A percentile compares a stretch with the other conserved stretches of the same genome.
Conservation (phyloP, 148 eudicot genomes). For the Rhododendron henanense region DNA sequence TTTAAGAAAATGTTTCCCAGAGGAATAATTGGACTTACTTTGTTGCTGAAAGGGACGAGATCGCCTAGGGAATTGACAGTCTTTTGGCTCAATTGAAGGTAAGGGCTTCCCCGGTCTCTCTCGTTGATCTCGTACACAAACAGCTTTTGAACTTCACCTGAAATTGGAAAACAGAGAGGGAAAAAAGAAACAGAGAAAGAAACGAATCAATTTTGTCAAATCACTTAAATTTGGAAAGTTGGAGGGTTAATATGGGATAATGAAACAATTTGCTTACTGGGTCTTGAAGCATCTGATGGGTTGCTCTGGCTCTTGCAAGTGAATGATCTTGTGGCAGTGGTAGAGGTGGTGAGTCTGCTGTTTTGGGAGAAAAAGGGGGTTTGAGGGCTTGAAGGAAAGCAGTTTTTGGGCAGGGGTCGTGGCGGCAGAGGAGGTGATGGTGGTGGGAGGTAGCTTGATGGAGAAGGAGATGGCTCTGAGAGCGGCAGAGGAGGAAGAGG, state of each 20-base stretch:
- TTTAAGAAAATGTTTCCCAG: neutral
- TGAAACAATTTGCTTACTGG: slow-evolving; percentile 17
- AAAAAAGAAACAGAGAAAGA: neutral
- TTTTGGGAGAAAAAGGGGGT: slow-evolving; percentile 18
- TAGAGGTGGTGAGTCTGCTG: slow-evolving; percentile 6
- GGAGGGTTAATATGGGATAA: too few relatives aligned
- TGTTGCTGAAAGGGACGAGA: slow-evolving; percentile 68
- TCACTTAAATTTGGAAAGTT: neutral
- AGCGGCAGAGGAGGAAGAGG: neutral
- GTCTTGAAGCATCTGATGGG: slow-evolving; percentile 30
- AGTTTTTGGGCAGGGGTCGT: slow-evolving; percentile 17
- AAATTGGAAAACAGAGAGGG: neutral
- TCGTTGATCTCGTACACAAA: slow-evolving; percentile 68
- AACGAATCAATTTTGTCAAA: neutral
- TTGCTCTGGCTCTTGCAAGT: slow-evolving; percentile 40
- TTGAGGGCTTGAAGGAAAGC: slow-evolving; percentile 15
- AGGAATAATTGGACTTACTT: slow-evolving; percentile 22
- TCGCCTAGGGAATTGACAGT: slow-evolving; percentile 56
- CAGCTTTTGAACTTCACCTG: slow-evolving; percentile 58
- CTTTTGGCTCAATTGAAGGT: slow-evolving; percentile 51
- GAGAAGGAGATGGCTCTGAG: slow-evolving; percentile 26
- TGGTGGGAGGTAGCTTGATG: slow-evolving; percentile 23
- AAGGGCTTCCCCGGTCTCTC: slow-evolving; percentile 67
- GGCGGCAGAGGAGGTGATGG: neutral
- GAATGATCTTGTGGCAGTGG: slow-evolving; percentile 21